These are phyloP conservation scores for Magnolia changhungtana DNA, from an alignment of 164 flowering plant genomes.

Conservation along the genomic window DNA sequence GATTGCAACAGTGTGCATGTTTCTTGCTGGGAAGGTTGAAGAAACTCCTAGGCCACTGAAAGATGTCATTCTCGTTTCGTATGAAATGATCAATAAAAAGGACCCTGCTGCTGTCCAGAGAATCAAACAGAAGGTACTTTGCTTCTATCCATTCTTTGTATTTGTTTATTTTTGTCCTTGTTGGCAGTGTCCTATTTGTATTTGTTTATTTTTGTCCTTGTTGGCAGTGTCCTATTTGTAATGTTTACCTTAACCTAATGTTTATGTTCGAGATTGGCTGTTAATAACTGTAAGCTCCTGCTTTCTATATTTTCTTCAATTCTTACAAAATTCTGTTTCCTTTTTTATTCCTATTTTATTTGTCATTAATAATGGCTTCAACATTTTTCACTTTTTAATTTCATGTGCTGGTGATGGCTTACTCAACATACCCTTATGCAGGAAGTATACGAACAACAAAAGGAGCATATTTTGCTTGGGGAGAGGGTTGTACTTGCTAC, in stretches of 20 bases:
- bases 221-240: too few relatives aligned
- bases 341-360: background rate
- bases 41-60: constrained; percentile 78
- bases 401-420: constrained; percentile 5
- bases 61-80: constrained; percentile 75
- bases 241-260: too few relatives aligned
- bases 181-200: background rate
- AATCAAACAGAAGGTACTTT: constrained; percentile 71
- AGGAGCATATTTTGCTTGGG: constrained; percentile 66
- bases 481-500: constrained; percentile 88
- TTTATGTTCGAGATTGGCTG: background rate
- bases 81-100: constrained; percentile 69
- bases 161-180: constrained; percentile 1
- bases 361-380: background rate
- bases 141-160: constrained; percentile 4
- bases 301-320: background rate
- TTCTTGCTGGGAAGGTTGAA: constrained; percentile 87
- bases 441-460: constrained; percentile 82
- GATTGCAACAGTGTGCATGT: constrained; percentile 80
- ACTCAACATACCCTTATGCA: constrained; percentile 25
- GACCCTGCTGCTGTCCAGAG: constrained; percentile 67
- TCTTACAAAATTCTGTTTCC: background rate
- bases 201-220: too few relatives aligned
- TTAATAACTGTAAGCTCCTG: background rate
- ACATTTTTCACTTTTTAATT: background rate